A percentile compares a stretch with the other conserved stretches of the same genome.
Evolutionary conservation across 495 filamentous ascomycete genomes (phyloP).

Genomic region (Hyphodiscus hymeniophilus): DNA sequence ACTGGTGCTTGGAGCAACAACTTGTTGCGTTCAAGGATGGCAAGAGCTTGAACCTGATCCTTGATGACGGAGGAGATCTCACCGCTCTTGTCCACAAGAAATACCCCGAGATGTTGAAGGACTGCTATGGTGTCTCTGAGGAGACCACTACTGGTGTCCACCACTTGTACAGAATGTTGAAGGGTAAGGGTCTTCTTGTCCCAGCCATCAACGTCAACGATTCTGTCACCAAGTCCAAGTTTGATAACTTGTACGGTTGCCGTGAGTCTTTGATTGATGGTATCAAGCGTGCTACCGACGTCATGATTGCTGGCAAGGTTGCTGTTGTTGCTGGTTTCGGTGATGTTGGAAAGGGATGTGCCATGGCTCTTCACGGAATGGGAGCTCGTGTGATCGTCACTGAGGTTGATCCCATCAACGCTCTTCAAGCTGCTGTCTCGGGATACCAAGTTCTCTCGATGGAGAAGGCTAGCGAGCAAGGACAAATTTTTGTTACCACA

Average conservation of each 20-base stretch:
- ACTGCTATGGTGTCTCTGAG: slow-evolving; percentile 97
- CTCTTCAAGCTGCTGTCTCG: slow-evolving; percentile 95
- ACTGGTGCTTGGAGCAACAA: slow-evolving; percentile 99
- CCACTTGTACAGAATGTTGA: slow-evolving; percentile 97
- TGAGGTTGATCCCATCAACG: slow-evolving; percentile 99
- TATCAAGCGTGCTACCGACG: slow-evolving; percentile 99
- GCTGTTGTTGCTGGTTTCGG: slow-evolving; percentile 96
- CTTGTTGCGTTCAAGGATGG: slow-evolving; percentile 91
- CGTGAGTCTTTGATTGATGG: slow-evolving; percentile 97
- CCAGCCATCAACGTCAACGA: slow-evolving; percentile 97
- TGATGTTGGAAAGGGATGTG: slow-evolving; percentile 99
- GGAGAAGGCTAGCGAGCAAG: slow-evolving; percentile 77
- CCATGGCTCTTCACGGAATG: slow-evolving; percentile 90
- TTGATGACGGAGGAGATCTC: slow-evolving; percentile 97
- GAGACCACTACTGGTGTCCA: slow-evolving; percentile 99
- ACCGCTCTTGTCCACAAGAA: slow-evolving; percentile 95
- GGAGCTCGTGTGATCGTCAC: slow-evolving; percentile 95
- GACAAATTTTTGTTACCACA: slow-evolving; percentile 99
- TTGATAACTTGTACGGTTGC: slow-evolving; percentile 99
- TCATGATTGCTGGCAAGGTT: slow-evolving; percentile 99
- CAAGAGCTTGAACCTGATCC: slow-evolving; percentile 95
- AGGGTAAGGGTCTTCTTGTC: slow-evolving; percentile 81
- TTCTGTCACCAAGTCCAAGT: slow-evolving; percentile 81
- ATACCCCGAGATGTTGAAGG: slow-evolving; percentile 94
- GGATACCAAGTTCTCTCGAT: slow-evolving; percentile 96